These are phyloP conservation scores for Aureobasidium sp. DNA, from an alignment of 2,329 filamentous ascomycete genomes.

Conservation along the genomic window DNA sequence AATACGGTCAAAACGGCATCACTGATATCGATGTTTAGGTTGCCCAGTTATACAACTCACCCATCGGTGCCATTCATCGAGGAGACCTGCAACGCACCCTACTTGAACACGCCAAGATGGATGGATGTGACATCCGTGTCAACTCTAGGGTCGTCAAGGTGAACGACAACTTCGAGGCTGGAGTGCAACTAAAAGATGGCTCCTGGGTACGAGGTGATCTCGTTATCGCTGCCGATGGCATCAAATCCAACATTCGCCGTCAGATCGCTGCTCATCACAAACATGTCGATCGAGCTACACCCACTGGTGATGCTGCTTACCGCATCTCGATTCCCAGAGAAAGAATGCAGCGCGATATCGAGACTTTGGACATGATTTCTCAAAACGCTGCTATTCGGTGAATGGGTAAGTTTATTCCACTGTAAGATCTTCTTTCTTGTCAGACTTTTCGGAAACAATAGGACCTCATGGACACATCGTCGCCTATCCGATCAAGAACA, in stretches of 20 bases:
- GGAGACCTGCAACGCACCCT: background rate
- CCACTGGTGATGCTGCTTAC: background rate
- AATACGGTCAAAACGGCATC: slow-evolving; percentile 19
- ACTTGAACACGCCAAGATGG: slow-evolving; percentile 35
- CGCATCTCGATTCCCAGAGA: background rate
- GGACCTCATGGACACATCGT: slow-evolving; percentile 16
- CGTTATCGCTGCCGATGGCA: slow-evolving; percentile 45
- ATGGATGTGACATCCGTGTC: slow-evolving; percentile 30
- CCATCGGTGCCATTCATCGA: background rate
- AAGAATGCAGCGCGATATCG: background rate
- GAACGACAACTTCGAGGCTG: slow-evolving; percentile 15
- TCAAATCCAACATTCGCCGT: slow-evolving; percentile 28
- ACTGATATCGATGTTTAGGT: background rate
- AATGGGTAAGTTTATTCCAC: background rate
- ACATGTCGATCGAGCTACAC: background rate
- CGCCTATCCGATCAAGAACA: slow-evolving; percentile 16
- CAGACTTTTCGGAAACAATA: slow-evolving; percentile 9
- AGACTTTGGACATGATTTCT: background rate
- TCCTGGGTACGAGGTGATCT: slow-evolving; percentile 37
- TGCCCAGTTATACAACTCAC: background rate
- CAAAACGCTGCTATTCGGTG: background rate
- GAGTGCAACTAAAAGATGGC: slow-evolving; percentile 14
- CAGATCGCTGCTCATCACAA: background rate
- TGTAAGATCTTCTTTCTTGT: background rate
- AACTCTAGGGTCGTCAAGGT: slow-evolving; percentile 21